Conservation (phyloP, 2,329 filamentous ascomycete species). For the Sporothrix pallida region DNA sequence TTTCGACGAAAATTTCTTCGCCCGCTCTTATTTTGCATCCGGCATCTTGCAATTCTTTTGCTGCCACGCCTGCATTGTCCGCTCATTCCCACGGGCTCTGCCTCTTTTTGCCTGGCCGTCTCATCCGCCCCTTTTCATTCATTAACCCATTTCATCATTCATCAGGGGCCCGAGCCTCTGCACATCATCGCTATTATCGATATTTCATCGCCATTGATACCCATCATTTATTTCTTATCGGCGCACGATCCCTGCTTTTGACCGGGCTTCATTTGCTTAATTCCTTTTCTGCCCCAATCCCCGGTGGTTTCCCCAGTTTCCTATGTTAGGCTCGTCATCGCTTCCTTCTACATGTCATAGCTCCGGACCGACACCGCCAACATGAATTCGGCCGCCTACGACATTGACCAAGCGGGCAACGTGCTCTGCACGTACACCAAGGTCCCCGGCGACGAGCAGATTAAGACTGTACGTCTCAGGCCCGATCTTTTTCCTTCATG, state of each 20-base stretch:
- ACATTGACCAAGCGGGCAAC: conserved; percentile 49
- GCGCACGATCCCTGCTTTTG: neutral
- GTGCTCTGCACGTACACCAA: conserved; percentile 47
- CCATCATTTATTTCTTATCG: neutral
- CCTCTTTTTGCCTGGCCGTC: neutral
- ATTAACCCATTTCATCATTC: neutral
- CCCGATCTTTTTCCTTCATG: neutral
- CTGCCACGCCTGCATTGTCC: conserved; percentile 1
- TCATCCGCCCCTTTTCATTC: conserved; percentile 22
- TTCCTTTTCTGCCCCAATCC: neutral
- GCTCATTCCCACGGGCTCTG: neutral
- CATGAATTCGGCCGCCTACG: conserved; percentile 46
- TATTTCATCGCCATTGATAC: neutral
- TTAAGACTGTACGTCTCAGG: conserved; percentile 40
- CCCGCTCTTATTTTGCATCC: neutral
- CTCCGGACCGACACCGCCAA: conserved; percentile 31
- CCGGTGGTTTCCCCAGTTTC: neutral
- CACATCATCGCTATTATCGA: neutral
- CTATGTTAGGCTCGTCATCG: neutral
- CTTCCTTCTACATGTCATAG: conserved; percentile 13
- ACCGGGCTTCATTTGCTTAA: neutral
- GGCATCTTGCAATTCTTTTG: no score
- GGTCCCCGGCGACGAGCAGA: conserved; percentile 37
- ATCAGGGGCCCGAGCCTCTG: conserved; percentile 12
- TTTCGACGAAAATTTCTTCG: neutral